Conservation (phyloP, 2,329 filamentous ascomycete species). For the Alternaria tenuissima region DNA sequence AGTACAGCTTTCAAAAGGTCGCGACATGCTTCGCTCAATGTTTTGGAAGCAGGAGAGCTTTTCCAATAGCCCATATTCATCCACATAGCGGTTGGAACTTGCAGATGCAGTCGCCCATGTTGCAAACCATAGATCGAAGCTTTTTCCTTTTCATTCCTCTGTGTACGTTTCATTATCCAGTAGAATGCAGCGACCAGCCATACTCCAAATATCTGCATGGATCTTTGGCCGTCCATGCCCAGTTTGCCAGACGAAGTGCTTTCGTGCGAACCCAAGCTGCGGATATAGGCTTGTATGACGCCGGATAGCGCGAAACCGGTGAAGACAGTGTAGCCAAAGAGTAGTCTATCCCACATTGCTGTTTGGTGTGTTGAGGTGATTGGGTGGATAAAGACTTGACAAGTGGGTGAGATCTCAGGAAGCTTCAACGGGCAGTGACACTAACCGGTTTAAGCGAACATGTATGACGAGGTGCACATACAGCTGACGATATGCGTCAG, state of each 20-base stretch:
- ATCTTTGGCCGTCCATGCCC: neutral
- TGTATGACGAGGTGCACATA: neutral
- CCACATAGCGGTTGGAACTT: slow-evolving; percentile 63
- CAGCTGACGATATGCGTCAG: neutral
- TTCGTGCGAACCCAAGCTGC: neutral
- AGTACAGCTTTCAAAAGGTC: slow-evolving; percentile 61
- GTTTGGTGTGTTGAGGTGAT: neutral
- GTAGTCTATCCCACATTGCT: neutral
- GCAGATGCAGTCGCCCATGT: slow-evolving; percentile 65
- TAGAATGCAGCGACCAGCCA: neutral
- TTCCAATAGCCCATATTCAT: slow-evolving; percentile 71
- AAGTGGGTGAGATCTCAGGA: neutral
- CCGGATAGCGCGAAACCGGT: neutral
- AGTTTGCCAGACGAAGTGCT: neutral
- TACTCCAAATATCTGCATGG: neutral
- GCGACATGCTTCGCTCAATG: slow-evolving; percentile 58
- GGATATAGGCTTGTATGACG: neutral
- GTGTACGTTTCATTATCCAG: neutral
- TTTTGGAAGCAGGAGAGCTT: slow-evolving; percentile 11
- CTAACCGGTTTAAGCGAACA: neutral
- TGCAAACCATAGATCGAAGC: slow-evolving; percentile 58
- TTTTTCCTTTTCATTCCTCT: neutral
- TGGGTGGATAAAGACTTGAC: neutral
- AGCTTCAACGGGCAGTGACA: neutral
- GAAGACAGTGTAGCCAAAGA: neutral